These are phyloP conservation scores for Fusarium burgessii DNA, from an alignment of 2,329 filamentous ascomycete genomes.

Conservation along the genomic window DNA sequence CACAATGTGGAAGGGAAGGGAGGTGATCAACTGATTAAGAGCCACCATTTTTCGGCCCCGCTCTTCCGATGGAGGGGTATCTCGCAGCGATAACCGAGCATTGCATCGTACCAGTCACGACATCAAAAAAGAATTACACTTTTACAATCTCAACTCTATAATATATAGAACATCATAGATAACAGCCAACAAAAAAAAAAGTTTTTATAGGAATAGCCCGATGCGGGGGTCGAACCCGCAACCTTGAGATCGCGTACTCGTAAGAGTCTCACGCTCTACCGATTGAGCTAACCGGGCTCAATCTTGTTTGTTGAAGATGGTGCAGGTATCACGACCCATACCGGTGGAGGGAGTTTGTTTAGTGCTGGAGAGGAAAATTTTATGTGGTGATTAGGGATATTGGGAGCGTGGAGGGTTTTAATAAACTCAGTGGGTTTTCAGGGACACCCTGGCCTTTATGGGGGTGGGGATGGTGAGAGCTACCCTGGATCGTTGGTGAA, in stretches of 20 bases:
- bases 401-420: slow-evolving; percentile 5
- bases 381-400: background rate
- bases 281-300: slow-evolving; percentile 49
- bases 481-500: slow-evolving; percentile 6
- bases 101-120: background rate
- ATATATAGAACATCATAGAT: background rate
- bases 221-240: slow-evolving; percentile 65
- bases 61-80: slow-evolving; percentile 18
- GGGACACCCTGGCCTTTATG: slow-evolving; percentile 23
- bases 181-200: background rate
- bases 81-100: background rate
- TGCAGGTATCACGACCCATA: background rate
- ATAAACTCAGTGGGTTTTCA: slow-evolving; percentile 13
- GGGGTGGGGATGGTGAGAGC: background rate
- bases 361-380: background rate
- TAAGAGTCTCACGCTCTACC: slow-evolving; percentile 78
- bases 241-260: slow-evolving; percentile 61
- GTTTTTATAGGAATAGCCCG: slow-evolving; percentile 48
- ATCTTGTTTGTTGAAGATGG: slow-evolving; percentile 21
- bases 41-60: slow-evolving; percentile 14
- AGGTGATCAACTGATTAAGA: slow-evolving; percentile 17
- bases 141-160: background rate
- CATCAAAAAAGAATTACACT: background rate
- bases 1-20: slow-evolving; percentile 1
- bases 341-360: rapidly evolving